These are phyloP conservation scores for Sanghuangporus sanghuang DNA, from an alignment of 1,284 basidiomycete genomes.

Conservation along the genomic window DNA sequence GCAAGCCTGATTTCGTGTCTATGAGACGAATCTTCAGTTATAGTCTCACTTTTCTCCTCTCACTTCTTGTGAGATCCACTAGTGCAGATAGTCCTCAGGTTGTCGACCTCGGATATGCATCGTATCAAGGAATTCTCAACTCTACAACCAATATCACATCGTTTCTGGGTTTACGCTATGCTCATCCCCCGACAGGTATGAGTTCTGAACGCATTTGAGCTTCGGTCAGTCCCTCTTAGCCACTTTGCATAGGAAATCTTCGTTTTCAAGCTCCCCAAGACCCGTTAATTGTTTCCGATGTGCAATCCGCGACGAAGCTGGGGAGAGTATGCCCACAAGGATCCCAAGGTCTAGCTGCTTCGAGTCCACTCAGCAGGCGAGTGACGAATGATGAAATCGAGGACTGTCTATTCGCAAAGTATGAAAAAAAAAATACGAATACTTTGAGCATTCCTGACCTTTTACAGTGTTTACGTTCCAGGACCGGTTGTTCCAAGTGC, in stretches of 20 bases:
- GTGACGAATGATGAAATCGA: conserved; percentile 19
- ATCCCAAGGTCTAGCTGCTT: too few relatives aligned
- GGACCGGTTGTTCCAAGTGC: conserved; percentile 17
- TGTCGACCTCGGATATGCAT: conserved; percentile 30
- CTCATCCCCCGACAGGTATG: conserved; percentile 24
- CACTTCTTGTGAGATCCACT: neutral
- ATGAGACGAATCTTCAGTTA: neutral
- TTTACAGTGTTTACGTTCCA: conserved; percentile 25
- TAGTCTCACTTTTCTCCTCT: neutral
- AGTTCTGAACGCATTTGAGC: neutral
- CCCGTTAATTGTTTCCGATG: conserved; percentile 22
- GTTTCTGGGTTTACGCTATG: conserved; percentile 31
- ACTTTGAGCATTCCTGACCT: neutral
- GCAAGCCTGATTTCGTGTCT: too few relatives aligned
- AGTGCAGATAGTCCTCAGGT: conserved; percentile 8
- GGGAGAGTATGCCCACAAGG: neutral
- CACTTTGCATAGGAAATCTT: conserved; percentile 23
- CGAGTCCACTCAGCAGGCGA: neutral
- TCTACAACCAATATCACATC: neutral
- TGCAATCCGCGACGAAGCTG: neutral
- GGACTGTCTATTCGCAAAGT: conserved; percentile 32
- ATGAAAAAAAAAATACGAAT: neutral
- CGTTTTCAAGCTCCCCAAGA: conserved; percentile 31
- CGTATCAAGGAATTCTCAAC: conserved; percentile 28
- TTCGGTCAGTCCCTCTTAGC: neutral